Evolutionary conservation across 371 early-diverging fungal species (phyloP), one percentile per base, ranked within the genome.

Genomic region (Mortierella sp.): DNA sequence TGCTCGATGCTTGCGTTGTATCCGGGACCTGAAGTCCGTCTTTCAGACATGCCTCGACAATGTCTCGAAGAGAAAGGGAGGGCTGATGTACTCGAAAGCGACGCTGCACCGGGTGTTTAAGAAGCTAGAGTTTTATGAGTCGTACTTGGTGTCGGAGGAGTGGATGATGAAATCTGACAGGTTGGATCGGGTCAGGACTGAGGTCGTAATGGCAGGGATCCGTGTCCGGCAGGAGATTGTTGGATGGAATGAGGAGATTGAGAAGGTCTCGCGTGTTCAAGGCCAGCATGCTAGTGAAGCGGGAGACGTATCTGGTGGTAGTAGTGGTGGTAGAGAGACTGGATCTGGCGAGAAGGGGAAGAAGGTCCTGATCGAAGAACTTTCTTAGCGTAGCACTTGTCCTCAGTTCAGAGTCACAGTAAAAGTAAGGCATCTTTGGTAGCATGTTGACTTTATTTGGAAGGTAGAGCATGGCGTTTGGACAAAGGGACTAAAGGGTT

Each of bases 91-190:
- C 53, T 65, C 77, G 31, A 83, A 83, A 50, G 45, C 76, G 13
- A 19, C 40, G 10, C 48, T 83, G 52, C 63, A 65, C 7, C 72
- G 84, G 2, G 37, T 79, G n/a, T 47, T 55, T 41, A 83, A 83
- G 40, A 83, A 83, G 40, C 79, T 83, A 4, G 84, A 83, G 58
- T 83, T 83, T 53, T 83, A 83, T 24, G 79, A 78, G 47, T 83
- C 84, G 19, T 83, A 73, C 34, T 39, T 83, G 34, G 3, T 73
- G 31, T 74, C 79, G n/a, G 76, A 76, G 14, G 72, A 76, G 24
- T 64, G 63, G 68, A 39, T 77, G 14, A 10, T 66, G 44, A 70
- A 71, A 37, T 68, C 82, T 14, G 75, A 73, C 34, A 41, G 68
- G 13, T 58, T 82, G 26, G 84, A 83, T 40, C 53, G 41, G 4